These are phyloP conservation scores for Eutrema salsugineum DNA, from an alignment of 441 rosid genomes.

Conservation along the genomic window DNA sequence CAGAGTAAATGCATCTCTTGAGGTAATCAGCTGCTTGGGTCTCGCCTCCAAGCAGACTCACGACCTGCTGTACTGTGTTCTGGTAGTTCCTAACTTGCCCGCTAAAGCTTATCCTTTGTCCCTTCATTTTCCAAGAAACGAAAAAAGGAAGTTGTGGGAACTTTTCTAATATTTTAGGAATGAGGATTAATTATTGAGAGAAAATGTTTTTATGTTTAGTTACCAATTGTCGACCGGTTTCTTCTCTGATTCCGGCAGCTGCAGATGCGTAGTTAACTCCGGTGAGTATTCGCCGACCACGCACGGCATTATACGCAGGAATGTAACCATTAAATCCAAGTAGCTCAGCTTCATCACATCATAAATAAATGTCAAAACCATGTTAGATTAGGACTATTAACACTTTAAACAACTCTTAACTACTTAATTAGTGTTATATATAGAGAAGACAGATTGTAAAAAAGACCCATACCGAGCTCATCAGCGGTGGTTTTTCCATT, in stretches of 20 bases:
- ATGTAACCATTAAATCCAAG: conserved; percentile 49
- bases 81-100: conserved; percentile 45
- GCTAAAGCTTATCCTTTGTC: conserved; percentile 40
- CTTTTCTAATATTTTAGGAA: neutral
- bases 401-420: neutral
- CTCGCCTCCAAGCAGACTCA: conserved; percentile 30
- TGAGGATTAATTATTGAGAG: neutral
- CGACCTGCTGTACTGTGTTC: conserved; percentile 31
- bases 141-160: neutral
- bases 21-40: conserved; percentile 31
- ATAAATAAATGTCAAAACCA: neutral
- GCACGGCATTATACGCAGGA: conserved; percentile 39
- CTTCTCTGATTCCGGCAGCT: conserved; percentile 56
- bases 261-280: conserved; percentile 77
- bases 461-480: conserved; percentile 35
- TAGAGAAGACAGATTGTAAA: neutral
- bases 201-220: neutral
- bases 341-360: conserved; percentile 40
- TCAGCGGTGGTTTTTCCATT: conserved; percentile 67
- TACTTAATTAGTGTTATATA: neutral
- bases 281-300: conserved; percentile 35
- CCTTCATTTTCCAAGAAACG: conserved; percentile 34
- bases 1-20: conserved; percentile 52
- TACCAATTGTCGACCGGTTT: conserved; percentile 51
- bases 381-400: neutral